Evolutionary conservation across 805 yeast genomes (phyloP).

Genomic region (Lachancea thermotolerans): DNA sequence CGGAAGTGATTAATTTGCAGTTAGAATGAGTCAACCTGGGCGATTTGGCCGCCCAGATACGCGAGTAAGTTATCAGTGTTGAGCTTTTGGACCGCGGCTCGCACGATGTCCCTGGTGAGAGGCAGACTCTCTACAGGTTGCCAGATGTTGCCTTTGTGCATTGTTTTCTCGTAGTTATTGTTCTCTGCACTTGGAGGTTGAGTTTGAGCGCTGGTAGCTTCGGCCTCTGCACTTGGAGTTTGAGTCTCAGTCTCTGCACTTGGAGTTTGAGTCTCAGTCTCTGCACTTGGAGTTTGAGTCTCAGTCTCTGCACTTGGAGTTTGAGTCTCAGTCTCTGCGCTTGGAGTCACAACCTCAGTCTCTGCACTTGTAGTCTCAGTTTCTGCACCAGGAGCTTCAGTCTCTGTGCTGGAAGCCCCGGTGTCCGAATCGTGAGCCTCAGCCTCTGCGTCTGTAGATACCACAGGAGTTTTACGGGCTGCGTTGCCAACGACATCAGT

Average conservation of each 20-base stretch:
- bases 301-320: neutral
- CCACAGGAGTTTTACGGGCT: too few relatives aligned
- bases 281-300: neutral
- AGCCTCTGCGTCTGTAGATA: too few relatives aligned
- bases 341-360: neutral
- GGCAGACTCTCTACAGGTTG: neutral
- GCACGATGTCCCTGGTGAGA: neutral
- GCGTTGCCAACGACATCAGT: too few relatives aligned
- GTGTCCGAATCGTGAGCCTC: too few relatives aligned
- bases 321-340: neutral
- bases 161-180: too few relatives aligned
- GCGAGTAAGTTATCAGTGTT: neutral
- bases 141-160: neutral
- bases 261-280: neutral
- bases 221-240: neutral
- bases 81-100: neutral
- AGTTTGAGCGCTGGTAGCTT: neutral
- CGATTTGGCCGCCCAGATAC: neutral
- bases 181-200: neutral
- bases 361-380: neutral
- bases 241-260: neutral
- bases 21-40: neutral
- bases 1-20: neutral
- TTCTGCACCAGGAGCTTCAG: too few relatives aligned
- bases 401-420: too few relatives aligned